Base-by-base conservation (phyloP, 768 basidiomycete genomes). In the Leccinum sublutescens region DNA sequence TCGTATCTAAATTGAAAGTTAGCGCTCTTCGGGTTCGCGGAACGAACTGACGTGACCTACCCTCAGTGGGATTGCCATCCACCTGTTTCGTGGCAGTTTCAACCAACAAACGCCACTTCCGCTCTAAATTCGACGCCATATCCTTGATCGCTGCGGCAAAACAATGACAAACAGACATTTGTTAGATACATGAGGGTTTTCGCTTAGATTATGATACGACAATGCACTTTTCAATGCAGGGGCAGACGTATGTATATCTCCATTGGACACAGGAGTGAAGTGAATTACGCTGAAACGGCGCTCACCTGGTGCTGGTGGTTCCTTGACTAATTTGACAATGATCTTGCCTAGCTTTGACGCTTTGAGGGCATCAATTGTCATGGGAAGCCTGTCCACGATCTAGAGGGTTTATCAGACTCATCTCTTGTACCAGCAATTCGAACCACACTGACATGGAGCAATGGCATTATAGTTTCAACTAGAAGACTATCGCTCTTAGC, bases 51-150 rank as follows among this genome's bases (percentile, higher is more conserved):
- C 84, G 71, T 85, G 82, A 88, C 90, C 75, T 74, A 92, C 91
- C 91, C 80, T 91, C 89, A 56, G 69, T 68, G 56, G 70, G 74
- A 70, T 81, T 78, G 70, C 59, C 69, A 63, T 79, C 68, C 66
- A 43, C 65, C 65, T 69, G 71, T 79, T 77, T 83, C 58, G 73
- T 75, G 69, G 79, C 83, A 77, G 68, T 77, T 70, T 76, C 78
- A 51, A 88, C 77, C 73, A 90, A 76, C 62, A 78, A 77, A 58
- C 89, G 85, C 92, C 91, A 93, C 78, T 85, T 86, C 68, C 84
- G 84, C 76, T 91, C 90, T 78, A 93, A 80, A 78, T 91, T 92
- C 72, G 84, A 84, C 67, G 91, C 91, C 89, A 93, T 91, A 78
- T 93, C 91, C 86, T 92, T 90, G 87, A 91, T 84, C 77, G 91